Conservation (phyloP, 139 green algal species). For the Mychonastes homosphaera region DNA sequence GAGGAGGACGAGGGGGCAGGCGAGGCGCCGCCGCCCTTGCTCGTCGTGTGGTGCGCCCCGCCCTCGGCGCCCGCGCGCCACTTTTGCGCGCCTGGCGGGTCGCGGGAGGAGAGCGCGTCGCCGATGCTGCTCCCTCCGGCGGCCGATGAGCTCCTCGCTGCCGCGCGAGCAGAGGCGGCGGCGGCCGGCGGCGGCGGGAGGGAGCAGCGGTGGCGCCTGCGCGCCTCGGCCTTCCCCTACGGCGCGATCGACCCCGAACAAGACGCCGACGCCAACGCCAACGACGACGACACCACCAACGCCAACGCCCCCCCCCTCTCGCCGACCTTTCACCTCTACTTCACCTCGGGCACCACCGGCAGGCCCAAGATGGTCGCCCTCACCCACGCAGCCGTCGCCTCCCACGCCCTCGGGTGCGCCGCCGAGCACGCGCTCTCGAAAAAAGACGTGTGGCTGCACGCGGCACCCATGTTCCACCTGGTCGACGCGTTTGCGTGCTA, state of each 20-base stretch:
- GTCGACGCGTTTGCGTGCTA: conserved; percentile 89
- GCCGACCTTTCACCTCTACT: conserved; percentile 60
- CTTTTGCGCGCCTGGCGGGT: no score
- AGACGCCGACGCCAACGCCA: neutral
- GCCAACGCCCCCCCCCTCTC: neutral
- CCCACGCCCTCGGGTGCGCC: conserved; percentile 64
- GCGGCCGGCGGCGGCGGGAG: neutral
- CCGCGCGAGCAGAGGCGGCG: neutral
- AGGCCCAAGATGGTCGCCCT: conserved; percentile 73
- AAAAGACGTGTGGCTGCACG: conserved; percentile 82
- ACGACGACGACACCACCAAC: no score
- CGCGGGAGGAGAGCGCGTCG: no score
- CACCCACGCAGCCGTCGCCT: conserved; percentile 57
- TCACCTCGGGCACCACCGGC: conserved; percentile 74
- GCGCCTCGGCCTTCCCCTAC: no score
- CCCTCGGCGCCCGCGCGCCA: no score
- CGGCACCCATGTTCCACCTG: conserved; percentile 89
- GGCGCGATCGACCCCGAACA: neutral
- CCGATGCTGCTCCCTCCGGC: no score
- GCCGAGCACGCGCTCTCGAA: no score
- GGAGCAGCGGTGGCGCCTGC: neutral
- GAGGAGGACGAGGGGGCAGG: no score
- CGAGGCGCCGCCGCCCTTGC: no score
- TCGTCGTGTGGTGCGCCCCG: no score
- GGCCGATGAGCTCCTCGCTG: neutral